phyloP scores from a whole-genome alignment of 2,329 filamentous ascomycete genomes.

The Acephala macrosclerotiorum region DNA sequence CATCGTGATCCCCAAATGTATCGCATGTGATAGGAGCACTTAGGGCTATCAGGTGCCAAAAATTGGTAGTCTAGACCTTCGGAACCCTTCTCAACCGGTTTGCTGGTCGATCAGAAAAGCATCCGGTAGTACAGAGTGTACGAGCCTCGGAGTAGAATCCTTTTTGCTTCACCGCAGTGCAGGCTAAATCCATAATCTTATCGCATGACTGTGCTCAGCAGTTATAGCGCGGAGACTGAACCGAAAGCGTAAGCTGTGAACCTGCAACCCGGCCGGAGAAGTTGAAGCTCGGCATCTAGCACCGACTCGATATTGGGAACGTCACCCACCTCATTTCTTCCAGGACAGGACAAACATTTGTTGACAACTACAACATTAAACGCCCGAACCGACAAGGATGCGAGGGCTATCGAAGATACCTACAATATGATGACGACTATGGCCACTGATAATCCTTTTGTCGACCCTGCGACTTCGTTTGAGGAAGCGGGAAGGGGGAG shows the following conservation, averaged over 20 bases:
- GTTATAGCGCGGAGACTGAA: background rate
- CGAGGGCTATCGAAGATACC: conserved; percentile 25
- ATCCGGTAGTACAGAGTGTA: background rate
- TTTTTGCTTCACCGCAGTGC: conserved; percentile 17
- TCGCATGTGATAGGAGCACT: conserved; percentile 8
- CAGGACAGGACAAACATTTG: background rate
- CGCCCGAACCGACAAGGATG: conserved; percentile 26
- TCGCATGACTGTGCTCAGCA: conserved; percentile 16
- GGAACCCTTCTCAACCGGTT: background rate
- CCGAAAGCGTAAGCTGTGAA: conserved; percentile 7
- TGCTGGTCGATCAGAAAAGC: background rate
- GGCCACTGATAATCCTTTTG: conserved; percentile 46
- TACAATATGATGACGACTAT: conserved; percentile 34
- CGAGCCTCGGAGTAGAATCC: conserved; percentile 13
- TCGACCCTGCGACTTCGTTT: conserved; percentile 43
- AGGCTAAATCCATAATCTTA: conserved; percentile 11
- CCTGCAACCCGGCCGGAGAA: conserved; percentile 1
- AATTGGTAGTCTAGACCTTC: background rate
- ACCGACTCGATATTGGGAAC: conserved; percentile 13
- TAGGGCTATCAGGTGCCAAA: background rate
- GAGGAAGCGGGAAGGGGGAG: conserved; percentile 44
- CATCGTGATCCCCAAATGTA: background rate
- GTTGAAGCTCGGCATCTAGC: conserved; percentile 28
- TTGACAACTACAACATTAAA: background rate
- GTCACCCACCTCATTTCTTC: conserved; percentile 14